Evolutionary conservation across 2,329 filamentous ascomycete genomes (phyloP), one percentile per base, ranked within the genome.

Genomic region (Sclerotinia minor): DNA sequence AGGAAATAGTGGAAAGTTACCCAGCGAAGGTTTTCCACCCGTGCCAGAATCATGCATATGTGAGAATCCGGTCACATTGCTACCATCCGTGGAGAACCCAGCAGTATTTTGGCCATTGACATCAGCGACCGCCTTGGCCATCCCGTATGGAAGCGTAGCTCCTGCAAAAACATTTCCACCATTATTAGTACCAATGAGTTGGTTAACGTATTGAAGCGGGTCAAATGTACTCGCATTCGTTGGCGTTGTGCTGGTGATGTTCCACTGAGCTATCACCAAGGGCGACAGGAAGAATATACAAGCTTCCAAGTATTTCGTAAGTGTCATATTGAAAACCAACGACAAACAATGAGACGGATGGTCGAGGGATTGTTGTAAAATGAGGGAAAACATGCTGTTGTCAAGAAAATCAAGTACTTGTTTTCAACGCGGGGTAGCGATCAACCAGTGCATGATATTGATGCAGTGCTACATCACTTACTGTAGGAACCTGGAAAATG

Each of bases 71-170:
- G 80, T 82, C 60, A 86, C 78, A 32, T 79, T 79, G 47, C 78
- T 79, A 1, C 80, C 81, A 70, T 85, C 83, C 3, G 79, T 81
- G 15, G 80, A 74, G 69, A 82, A 82, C 17, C 81, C 81, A 7
- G 79, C 81, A 6, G 80, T 81, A 65, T 81, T 81, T 69, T 81
- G 77, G 3, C 79, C 79, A 57, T 81, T 75, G 1, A 84, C 83
- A 72, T 87, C 83, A 41, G 84, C 82, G 4, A 84, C 83, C 1
- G 84, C 82, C 73, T 86, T 87, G 47, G 83, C 84, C 76, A 87
- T 82, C 49, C 82, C 83, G 71, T 83, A 86, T 7, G 84, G 84
- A 47, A 83, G 73, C 2, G 82, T 83, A 19, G 83, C 84, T 9
- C 84, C 84, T 0, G 83, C 80, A 65, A 86, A 86, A 45, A 85